Percentiles rank a stretch among this genome's conserved stretches.
phyloP scores from a whole-genome alignment of 116 monocot species.

The Papilionanthe hybrid region DNA sequence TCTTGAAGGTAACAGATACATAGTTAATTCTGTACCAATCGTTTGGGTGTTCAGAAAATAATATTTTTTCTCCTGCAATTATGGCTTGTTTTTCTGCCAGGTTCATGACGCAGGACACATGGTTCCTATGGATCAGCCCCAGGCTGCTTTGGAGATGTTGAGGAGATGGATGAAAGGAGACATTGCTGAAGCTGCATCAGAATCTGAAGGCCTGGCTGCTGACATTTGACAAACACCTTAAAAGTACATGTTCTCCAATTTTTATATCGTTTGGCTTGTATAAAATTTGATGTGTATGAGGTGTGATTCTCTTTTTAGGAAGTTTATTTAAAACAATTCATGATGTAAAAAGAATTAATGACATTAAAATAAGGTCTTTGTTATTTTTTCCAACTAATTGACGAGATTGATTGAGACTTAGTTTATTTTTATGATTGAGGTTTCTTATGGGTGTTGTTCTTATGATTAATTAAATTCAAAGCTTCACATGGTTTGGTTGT shows the following conservation, averaged over 20 bases:
- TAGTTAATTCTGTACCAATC: not conserved
- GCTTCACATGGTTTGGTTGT: no score
- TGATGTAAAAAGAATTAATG: no score
- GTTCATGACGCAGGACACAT: constrained; percentile 66
- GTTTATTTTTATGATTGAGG: no score
- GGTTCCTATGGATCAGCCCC: constrained; percentile 71
- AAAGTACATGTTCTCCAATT: not conserved
- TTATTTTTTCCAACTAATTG: no score
- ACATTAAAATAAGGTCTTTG: no score
- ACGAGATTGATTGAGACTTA: no score
- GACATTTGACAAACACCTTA: constrained; percentile 5
- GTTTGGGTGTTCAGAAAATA: not conserved
- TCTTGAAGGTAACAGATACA: constrained; percentile 44
- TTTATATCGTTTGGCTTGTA: not conserved
- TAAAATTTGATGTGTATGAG: no score
- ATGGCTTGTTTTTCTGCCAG: constrained; percentile 14
- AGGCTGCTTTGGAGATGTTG: constrained; percentile 56
- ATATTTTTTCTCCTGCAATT: not conserved
- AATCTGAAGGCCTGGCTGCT: not conserved
- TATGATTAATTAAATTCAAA: no score
- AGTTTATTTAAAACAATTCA: no score
- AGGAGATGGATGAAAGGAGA: constrained; percentile 51
- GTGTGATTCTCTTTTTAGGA: no score
- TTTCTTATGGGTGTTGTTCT: no score
- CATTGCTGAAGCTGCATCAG: constrained; percentile 15